Conservation (phyloP, 805 yeast species). For the Teunomyces funiuensis region DNA sequence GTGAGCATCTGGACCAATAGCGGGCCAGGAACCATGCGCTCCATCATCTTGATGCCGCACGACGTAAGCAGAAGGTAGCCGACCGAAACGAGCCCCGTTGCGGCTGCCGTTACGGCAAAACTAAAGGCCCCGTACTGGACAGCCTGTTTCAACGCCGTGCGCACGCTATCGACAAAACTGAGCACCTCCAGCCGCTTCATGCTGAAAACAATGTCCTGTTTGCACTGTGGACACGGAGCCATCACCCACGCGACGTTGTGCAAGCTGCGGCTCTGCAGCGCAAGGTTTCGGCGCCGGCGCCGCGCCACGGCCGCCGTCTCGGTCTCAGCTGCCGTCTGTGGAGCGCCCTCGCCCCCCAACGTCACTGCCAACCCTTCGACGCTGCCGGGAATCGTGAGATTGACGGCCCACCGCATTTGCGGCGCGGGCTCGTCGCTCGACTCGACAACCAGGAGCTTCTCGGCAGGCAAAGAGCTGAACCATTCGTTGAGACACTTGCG, state of each 20-base stretch:
- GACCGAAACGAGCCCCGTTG: slow-evolving; percentile 39
- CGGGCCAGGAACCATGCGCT: slow-evolving; percentile 34
- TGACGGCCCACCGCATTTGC: not conserved
- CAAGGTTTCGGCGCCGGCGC: too few species aligned
- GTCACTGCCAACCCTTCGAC: not conserved
- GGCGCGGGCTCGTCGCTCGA: not conserved
- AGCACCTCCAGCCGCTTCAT: slow-evolving; percentile 30
- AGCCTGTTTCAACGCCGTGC: slow-evolving; percentile 17
- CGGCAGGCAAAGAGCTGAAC: slow-evolving; percentile 36
- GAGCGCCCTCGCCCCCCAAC: not conserved
- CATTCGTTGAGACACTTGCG: slow-evolving; percentile 41
- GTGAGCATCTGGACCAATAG: slow-evolving; percentile 27
- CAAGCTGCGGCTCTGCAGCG: not conserved
- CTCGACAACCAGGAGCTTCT: slow-evolving; percentile 19
- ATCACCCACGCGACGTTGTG: slow-evolving; percentile 15
- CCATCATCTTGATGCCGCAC: slow-evolving; percentile 38
- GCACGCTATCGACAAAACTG: slow-evolving; percentile 17
- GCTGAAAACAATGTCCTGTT: slow-evolving; percentile 31
- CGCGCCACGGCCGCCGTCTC: not conserved
- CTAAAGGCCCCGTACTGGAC: slow-evolving; percentile 32
- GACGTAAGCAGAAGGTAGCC: slow-evolving; percentile 40
- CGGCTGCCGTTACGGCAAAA: slow-evolving; percentile 39
- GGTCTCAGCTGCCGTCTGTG: not conserved
- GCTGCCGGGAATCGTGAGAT: not conserved
- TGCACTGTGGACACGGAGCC: slow-evolving; percentile 44